Conservation (phyloP, 2,329 filamentous ascomycete species). For the Gremmenia infestans region DNA sequence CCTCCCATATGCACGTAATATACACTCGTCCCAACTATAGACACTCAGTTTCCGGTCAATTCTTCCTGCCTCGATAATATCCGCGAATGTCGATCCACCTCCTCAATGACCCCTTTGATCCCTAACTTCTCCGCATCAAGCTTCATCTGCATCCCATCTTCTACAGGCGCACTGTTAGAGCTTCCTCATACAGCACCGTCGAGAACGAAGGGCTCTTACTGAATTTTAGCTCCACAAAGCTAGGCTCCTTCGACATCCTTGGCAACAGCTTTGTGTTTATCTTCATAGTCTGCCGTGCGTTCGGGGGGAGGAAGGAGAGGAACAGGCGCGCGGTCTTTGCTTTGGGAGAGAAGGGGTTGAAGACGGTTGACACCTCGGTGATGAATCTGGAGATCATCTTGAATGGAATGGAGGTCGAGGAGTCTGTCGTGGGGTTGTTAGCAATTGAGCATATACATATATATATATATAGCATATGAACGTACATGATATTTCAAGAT, state of each 20-base stretch:
- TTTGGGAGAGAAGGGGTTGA: conserved; percentile 83
- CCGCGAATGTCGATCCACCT: conserved; percentile 86
- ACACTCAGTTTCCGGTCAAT: conserved; percentile 45
- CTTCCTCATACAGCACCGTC: neutral
- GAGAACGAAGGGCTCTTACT: conserved; percentile 49
- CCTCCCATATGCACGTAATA: conserved; percentile 25
- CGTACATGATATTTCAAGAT: neutral
- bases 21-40: conserved; percentile 7
- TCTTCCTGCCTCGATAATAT: conserved; percentile 78
- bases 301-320: conserved; percentile 76
- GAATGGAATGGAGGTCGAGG: neutral
- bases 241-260: conserved; percentile 61
- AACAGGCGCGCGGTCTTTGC: conserved; percentile 84
- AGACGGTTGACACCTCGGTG: conserved; percentile 77
- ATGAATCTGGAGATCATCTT: conserved; percentile 82
- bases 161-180: conserved; percentile 41
- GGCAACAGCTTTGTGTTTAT: conserved; percentile 75
- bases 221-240: conserved; percentile 74
- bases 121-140: conserved; percentile 76
- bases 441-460: neutral
- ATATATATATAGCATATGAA: neutral
- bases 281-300: conserved; percentile 70
- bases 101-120: conserved; percentile 81
- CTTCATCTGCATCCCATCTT: conserved; percentile 88
- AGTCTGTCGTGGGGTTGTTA: neutral